phyloP scores from a whole-genome alignment of 148 eudicot genomes.

The Chenopodium quinoa region DNA sequence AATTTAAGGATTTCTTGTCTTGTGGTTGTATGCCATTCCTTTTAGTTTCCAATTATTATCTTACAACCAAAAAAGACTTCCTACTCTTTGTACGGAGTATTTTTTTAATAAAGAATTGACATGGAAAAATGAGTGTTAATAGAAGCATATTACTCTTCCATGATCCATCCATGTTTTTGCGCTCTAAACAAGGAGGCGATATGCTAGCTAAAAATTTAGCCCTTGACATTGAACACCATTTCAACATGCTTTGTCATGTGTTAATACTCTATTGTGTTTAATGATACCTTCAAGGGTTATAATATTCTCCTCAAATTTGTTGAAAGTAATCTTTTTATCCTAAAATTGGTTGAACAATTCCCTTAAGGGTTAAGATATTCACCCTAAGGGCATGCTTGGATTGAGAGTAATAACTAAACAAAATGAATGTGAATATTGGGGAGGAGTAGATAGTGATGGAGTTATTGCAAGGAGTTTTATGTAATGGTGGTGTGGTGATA shows the following conservation, averaged over 20 bases:
- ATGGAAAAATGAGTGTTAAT: neutral
- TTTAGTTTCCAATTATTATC: neutral
- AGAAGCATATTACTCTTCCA: neutral
- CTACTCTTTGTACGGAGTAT: too few relatives aligned
- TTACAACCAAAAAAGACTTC: neutral
- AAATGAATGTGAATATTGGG: too few relatives aligned
- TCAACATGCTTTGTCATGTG: neutral
- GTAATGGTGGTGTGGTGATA: too few relatives aligned
- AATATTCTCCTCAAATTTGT: neutral
- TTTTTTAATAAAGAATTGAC: too few relatives aligned
- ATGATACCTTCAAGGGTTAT: neutral
- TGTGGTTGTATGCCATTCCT: neutral
- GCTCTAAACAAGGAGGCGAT: neutral
- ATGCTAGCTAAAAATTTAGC: neutral
- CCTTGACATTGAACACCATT: neutral
- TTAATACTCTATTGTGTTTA: neutral
- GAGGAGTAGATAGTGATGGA: too few relatives aligned
- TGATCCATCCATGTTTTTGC: neutral
- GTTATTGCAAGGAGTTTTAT: too few relatives aligned
- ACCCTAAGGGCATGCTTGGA: too few relatives aligned
- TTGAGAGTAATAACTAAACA: too few relatives aligned
- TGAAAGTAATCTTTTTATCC: too few relatives aligned
- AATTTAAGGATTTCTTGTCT: neutral
- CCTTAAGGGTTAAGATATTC: too few relatives aligned
- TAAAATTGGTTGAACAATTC: too few relatives aligned